A percentile compares a stretch with the other conserved stretches of the same genome.
phyloP scores from a whole-genome alignment of 352 stramenopile genomes.

The Aphanomyces stellatus region DNA sequence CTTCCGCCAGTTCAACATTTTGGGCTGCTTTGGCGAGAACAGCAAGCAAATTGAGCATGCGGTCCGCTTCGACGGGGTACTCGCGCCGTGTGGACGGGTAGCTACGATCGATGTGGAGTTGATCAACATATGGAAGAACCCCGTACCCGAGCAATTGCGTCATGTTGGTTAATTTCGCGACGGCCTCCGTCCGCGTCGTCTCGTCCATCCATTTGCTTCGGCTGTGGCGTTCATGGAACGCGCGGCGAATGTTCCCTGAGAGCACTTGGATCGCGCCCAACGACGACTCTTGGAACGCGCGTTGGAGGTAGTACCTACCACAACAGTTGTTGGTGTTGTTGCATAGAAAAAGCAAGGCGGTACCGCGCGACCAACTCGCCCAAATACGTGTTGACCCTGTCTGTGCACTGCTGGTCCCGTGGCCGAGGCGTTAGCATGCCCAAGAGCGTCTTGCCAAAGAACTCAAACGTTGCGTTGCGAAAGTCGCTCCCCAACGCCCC shows the following conservation, averaged over 20 bases:
- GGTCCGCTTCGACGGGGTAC: slow-evolving; percentile 74
- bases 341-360: neutral
- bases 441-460: slow-evolving; percentile 67
- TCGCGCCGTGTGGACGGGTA: slow-evolving; percentile 4
- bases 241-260: neutral
- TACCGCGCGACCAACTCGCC: slow-evolving; percentile 39
- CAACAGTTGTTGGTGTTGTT: neutral
- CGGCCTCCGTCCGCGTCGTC: neutral
- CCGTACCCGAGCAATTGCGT: slow-evolving; percentile 10
- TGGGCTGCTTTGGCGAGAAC: slow-evolving; percentile 70
- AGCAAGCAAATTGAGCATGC: slow-evolving; percentile 76
- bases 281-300: neutral
- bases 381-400: slow-evolving; percentile 46
- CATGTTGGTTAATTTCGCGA: slow-evolving; percentile 7
- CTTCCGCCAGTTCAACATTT: slow-evolving; percentile 68
- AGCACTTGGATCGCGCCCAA: slow-evolving; percentile 2
- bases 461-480: slow-evolving; percentile 83
- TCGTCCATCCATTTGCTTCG: slow-evolving; percentile 14
- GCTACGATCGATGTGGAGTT: neutral
- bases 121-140: too few species aligned
- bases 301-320: slow-evolving; percentile 15
- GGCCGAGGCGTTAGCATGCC: slow-evolving; percentile 82
- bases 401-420: slow-evolving; percentile 86
- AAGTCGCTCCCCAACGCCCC: slow-evolving; percentile 55
- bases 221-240: neutral